Evolutionary conservation across 2,329 filamentous ascomycete genomes (phyloP), one percentile per base, ranked within the genome.

Genomic region (Penicillium sclerotiorum): DNA sequence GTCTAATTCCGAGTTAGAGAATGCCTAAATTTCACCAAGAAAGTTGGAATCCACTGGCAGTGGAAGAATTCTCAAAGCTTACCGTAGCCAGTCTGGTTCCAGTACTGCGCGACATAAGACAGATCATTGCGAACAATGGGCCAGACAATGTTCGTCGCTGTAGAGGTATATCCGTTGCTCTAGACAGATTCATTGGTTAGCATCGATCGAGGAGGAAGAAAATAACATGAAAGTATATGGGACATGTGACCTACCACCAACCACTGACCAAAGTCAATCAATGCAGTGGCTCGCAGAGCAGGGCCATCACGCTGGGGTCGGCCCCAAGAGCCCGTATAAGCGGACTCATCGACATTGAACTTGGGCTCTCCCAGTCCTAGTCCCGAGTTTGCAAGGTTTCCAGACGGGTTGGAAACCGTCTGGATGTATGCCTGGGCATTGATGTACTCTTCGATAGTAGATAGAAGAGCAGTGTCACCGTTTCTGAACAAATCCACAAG

Each of bases 291-390:
- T 43, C 90, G 80, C 32, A 94, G 79, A 18, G 89, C 83, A 20
- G 90, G 89, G 0, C 89, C 89, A 69, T 94, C 89, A 35, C 87
- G 80, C 70, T 94, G 89, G 11, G 89, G 89, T 17, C 89, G 83
- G 22, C 88, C 89, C 89, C 89, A 93, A 5, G 73, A 65, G 22
- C 82, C 67, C 2, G 66, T 88, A 66, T 83, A 91, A 7, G 82
- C 76, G 8, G 75, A 80, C 50, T 80, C 71, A 56, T 90, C 80
- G 33, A 83, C 82, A 48, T 86, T 77, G 70, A 82, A 92, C 70
- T 92, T 92, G 48, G 89, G 81, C 68, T 93, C 89, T 23, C 81
- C 89, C 18, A 43, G 27, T 21, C 40, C 7, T 21, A 93, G 68
- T 4, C 80, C 80, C 13, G 3, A 20, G n/a, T 65, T 66, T 12